Base-by-base conservation (phyloP, 192 early-diverging fungal genomes). In the Dissophora ornata region DNA sequence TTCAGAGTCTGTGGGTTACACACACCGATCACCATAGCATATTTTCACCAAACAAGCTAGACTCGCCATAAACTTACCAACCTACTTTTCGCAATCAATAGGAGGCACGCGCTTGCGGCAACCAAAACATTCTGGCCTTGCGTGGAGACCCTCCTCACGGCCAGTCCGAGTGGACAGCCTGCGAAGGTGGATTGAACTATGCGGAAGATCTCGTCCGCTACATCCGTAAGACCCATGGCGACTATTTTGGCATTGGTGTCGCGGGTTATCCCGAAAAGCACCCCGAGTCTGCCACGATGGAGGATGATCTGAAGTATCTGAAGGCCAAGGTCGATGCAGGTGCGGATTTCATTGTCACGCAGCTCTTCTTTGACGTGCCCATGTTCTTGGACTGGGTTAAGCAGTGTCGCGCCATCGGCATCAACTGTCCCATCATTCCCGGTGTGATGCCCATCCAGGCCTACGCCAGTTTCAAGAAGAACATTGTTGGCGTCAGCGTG, bases 201-300 rank as follows among this genome's bases (percentile, higher is more conserved):
- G 96, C 97, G 33, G 71, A 83, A 2, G 97, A 98, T 71, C 85
- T 98, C 53, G 96, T 98, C 52, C 84, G 84, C 34, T 96, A 97
- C 82, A 97, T 98, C 68, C 89, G 95, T 32, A 64, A 90, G 62
- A 74, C 92, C 38, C 94, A 97, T 78, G 97, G 95, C 62, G 92
- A 94, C 77, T 95, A 94, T 84, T 98, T 98, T 75, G 94, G 94
- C 70, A 95, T 98, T 77, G 92, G 93, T 53, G 97, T 98, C 47
- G 97, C 97, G 16, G 96, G 94, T 19, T 96, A 98, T 79, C 96
- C 96, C n/a, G 97, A 98, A 82, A 94, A 92, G 47, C 96, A 97
- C 82, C 79, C 88, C 26, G 93, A 95, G 55, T 91, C 89, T 60
- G 75, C 85, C 22, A 83, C 90, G 62, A 79, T 82, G 46, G 93